phyloP scores from a whole-genome alignment of 495 filamentous ascomycete species.

The Penicillium manginii region DNA sequence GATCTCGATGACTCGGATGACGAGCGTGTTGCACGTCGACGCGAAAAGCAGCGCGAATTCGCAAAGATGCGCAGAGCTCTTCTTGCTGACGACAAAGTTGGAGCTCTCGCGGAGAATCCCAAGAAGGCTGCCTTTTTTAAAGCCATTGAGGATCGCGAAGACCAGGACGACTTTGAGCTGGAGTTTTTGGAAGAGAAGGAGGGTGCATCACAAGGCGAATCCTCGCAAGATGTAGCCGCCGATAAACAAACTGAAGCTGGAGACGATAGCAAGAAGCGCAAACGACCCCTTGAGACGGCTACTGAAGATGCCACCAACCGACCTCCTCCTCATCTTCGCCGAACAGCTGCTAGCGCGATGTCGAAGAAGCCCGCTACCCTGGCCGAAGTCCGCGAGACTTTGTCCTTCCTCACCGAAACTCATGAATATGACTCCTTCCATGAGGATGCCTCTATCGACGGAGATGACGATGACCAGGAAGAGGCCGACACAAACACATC shows the following conservation, averaged over 20 bases:
- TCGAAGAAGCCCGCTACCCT: conserved; percentile 69
- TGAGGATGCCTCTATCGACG: conserved; percentile 46
- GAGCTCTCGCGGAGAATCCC: conserved; percentile 87
- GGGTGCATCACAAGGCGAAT: conserved; percentile 41
- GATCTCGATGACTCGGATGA: conserved; percentile 90
- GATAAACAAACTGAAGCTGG: conserved; percentile 31
- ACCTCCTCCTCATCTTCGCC: conserved; percentile 65
- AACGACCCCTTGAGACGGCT: conserved; percentile 54
- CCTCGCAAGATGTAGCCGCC: conserved; percentile 45
- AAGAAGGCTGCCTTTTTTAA: conserved; percentile 88
- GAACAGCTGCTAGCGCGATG: conserved; percentile 58
- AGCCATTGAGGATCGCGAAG: conserved; percentile 81
- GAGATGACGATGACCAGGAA: conserved; percentile 36
- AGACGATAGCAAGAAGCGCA: conserved; percentile 53
- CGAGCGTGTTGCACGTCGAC: conserved; percentile 72
- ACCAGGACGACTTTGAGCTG: conserved; percentile 77
- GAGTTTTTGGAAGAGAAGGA: conserved; percentile 69
- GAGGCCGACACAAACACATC: conserved; percentile 47
- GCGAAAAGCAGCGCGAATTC: conserved; percentile 84
- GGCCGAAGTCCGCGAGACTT: conserved; percentile 74
- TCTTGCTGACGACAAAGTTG: conserved; percentile 86
- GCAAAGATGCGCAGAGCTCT: conserved; percentile 90
- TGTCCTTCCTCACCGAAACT: conserved; percentile 82
- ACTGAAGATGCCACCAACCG: conserved; percentile 54
- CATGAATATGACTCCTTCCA: conserved; percentile 60